Evolutionary conservation across 768 basidiomycete genomes (phyloP), one percentile per base, ranked within the genome.

Genomic region (Termitomyces heimii): DNA sequence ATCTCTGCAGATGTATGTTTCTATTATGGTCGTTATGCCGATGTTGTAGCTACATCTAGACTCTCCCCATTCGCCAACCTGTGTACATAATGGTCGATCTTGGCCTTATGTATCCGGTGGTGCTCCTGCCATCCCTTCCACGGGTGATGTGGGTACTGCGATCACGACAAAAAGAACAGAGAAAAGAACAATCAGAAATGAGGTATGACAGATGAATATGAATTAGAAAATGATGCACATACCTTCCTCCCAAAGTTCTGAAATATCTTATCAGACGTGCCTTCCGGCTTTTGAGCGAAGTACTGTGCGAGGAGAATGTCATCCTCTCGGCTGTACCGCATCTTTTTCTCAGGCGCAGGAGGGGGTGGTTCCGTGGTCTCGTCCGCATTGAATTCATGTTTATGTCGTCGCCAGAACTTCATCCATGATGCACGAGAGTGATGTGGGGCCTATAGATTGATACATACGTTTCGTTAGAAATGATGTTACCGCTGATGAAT

Each of bases 41-140:
- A 34, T 14, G 56, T 43, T 22, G 62, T 64, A 26, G 63, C 66
- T 1, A 62, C 64, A 40, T 78, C 77, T 29, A 81, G 66, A 49
- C 64, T 68, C 66, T 88, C 83, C 13, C 89, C 89, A 31, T 77
- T 76, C 12, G 66, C 66, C 20, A 93, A 67, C 62, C 79, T 77
- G 58, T 83, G 75, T 43, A 90, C 86, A 40, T 89, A 79, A 70
- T 92, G 85, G 64, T 92, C 92, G 60, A 93, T 92, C 66, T 89
- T 91, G 13, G 83, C 78, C 66, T 92, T 93, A 68, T 93, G 92
- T 64, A 92, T 91, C 43, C 92, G 82, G 67, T 92, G 86, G 67
- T 93, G 92, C 65, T 94, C 92, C 69, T 94, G 92, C 92, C 92
- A 94, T 14, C 92, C 92, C 68, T 94, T 94, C 92, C 92, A 94